phyloP scores from a whole-genome alignment of 768 basidiomycete genomes.

The Pisolithus microcarpus region DNA sequence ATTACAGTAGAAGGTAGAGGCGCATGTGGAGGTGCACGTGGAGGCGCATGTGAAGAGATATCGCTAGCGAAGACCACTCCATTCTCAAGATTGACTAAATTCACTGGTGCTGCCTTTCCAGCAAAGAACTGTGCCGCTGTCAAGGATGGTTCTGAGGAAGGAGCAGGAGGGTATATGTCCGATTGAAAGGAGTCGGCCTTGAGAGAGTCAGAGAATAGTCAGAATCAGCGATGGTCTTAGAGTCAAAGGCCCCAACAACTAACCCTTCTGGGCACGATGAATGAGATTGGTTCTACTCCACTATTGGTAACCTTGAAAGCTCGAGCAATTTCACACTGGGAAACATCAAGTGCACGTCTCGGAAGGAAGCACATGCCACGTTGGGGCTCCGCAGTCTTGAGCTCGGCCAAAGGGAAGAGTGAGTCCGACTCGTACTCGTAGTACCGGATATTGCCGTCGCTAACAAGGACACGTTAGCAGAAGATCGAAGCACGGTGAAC shows the following conservation, averaged over 20 bases:
- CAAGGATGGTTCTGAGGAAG: slow-evolving; percentile 72
- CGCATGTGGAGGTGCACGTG: slow-evolving; percentile 12
- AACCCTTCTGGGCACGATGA: slow-evolving; percentile 92
- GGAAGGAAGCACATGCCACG: slow-evolving; percentile 97
- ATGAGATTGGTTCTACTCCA: slow-evolving; percentile 83
- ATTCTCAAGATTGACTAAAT: slow-evolving; percentile 73
- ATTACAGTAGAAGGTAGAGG: slow-evolving; percentile 20
- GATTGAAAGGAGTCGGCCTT: slow-evolving; percentile 95
- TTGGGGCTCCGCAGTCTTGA: slow-evolving; percentile 88
- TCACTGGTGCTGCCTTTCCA: slow-evolving; percentile 73
- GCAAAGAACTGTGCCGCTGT: slow-evolving; percentile 81
- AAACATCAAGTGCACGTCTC: slow-evolving; percentile 78
- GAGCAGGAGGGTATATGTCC: slow-evolving; percentile 93
- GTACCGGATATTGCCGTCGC: slow-evolving; percentile 97
- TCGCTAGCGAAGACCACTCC: slow-evolving; percentile 39
- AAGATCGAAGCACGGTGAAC: not conserved
- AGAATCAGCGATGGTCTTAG: not conserved
- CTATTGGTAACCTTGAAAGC: slow-evolving; percentile 80
- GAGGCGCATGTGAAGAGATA: slow-evolving; percentile 18
- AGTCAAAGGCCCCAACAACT: slow-evolving; percentile 10
- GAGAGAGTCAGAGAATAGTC: not conserved
- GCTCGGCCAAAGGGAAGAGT: slow-evolving; percentile 68
- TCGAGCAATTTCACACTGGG: slow-evolving; percentile 91
- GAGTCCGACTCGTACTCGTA: slow-evolving; percentile 90
- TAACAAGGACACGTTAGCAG: slow-evolving; percentile 22